Base-by-base conservation (phyloP, 2,329 filamentous ascomycete genomes). In the Allantophomopsis cytisporea region DNA sequence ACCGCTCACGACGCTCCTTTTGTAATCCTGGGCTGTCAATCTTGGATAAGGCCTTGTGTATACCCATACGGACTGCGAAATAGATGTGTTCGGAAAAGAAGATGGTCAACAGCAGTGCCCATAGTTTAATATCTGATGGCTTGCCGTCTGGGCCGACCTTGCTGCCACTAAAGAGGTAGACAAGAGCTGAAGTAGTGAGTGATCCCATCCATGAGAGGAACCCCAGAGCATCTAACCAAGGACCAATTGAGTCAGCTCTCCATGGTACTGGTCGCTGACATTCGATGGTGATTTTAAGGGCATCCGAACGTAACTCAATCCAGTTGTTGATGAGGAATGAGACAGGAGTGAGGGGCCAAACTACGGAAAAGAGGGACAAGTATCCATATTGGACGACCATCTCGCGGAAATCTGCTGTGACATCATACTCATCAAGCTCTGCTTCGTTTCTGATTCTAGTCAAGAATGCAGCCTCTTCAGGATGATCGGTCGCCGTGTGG, bases 311-410 rank as follows among this genome's bases (percentile, higher is more conserved):
- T 31, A 96, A 73, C 57, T 96, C 91, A 41, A 98, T 65, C 87
- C 89, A 96, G 63, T 96, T 93, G 63, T 96, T 96, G 59, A 91
- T 65, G 11, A 96, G 64, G 64, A 96, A 96, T 2, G 83, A 89
- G 41, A 86, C 70, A 2, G 83, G 80, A 0, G 89, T 88, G n/a
- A 96, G 66, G 0, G 91, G 91, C 91, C 91, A 98, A 40, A 94
- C 78, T 2, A 91, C 83, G 0, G 85, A 91, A 59, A 96, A 96
- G 8, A 96, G 71, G 0, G 83, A 81, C 1, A 98, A 69, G 56
- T 95, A 96, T 21, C 88, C 75, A 49, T 78, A 82, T 51, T 91
- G 85, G 44, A 94, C 76, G 20, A 87, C 76, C 87, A 94, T 94
- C 62, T 98, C 91, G 31, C 91, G 73, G 45, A 95, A 84, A 55